Conservation (phyloP, 1,284 basidiomycete genomes). For the Ceratobasidium sp. region DNA sequence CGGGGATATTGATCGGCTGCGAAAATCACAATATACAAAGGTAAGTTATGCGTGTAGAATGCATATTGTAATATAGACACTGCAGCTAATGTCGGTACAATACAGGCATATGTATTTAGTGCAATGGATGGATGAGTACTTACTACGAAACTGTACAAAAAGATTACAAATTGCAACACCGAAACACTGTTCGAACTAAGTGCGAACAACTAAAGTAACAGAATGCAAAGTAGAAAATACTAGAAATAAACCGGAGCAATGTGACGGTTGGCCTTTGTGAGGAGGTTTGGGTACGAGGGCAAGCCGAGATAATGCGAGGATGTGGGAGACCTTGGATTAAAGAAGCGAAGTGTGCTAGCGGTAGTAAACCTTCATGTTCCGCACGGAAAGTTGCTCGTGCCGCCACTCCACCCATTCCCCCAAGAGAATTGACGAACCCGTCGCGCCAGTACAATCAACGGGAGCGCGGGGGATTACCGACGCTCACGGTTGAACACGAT, state of each 20-base stretch:
- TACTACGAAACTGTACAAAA: background rate
- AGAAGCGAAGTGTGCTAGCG: background rate
- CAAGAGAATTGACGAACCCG: too few relatives aligned
- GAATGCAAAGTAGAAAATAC: conserved; percentile 40
- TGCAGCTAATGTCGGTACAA: too few relatives aligned
- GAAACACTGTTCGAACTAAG: conserved; percentile 41
- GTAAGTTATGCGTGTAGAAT: too few relatives aligned
- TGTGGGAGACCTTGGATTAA: background rate
- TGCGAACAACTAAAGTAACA: conserved; percentile 40
- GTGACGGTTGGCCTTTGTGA: conserved; percentile 29
- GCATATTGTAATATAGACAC: too few relatives aligned
- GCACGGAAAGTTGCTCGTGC: conserved; percentile 69
- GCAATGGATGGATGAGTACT: too few relatives aligned
- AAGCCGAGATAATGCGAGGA: conserved; percentile 35
- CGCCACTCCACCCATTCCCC: too few relatives aligned
- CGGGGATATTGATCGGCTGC: too few relatives aligned
- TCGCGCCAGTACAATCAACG: too few relatives aligned
- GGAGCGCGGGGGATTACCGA: too few relatives aligned
- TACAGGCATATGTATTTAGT: too few relatives aligned
- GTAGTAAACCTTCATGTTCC: conserved; percentile 69
- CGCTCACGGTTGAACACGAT: too few relatives aligned
- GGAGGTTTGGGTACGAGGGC: conserved; percentile 16
- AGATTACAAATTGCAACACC: conserved; percentile 45
- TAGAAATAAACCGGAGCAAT: conserved; percentile 42
- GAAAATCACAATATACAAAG: too few relatives aligned